Evolutionary conservation across 2,329 filamentous ascomycete genomes (phyloP), one percentile per base, ranked within the genome.

Genomic region (Amylocarpus encephaloides): DNA sequence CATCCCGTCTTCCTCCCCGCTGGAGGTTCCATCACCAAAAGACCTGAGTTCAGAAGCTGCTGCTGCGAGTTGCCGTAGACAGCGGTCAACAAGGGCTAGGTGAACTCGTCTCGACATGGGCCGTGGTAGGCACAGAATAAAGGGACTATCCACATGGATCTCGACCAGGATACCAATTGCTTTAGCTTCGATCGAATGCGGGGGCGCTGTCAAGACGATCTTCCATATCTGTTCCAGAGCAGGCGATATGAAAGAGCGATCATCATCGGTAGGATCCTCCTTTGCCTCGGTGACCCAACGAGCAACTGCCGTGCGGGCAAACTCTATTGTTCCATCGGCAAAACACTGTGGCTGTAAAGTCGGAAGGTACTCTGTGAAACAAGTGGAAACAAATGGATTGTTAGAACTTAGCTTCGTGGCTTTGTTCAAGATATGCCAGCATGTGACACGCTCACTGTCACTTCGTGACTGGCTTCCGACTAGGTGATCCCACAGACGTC

Each of bases 201-300:
- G 72, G 5, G 82, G 80, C 1, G 86, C 82, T 13, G 79, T 83
- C 47, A 95, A 71, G 32, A 92, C 81, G 59, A 95, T 80, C 19
- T 82, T 80, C 91, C 91, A 95, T n/a, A 95, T 71, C 50, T 90
- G 78, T 59, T 93, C 86, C 39, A 78, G 73, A 22, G 70, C 79
- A 56, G 67, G 77, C 53, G 72, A 76, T 57, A 76, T 71, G 26
- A 79, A 64, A 10, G 73, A 68, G n/a, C 73, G 69, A 6, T 74
- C 70, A 41, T 79, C 75, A 49, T 79, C 74, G 18, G 81, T 67
- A 16, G 74, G 62, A 43, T 76, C 71, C 18, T 71, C 71, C 19
- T 65, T 43, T 18, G 51, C 68, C 35, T 79, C 75, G 41, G 78
- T 72, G 5, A 80, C 67, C 35, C 75, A 69, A 5, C 71, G 70